Conservation (phyloP, 257 asterid genomes). For the Fraxinus excelsior region DNA sequence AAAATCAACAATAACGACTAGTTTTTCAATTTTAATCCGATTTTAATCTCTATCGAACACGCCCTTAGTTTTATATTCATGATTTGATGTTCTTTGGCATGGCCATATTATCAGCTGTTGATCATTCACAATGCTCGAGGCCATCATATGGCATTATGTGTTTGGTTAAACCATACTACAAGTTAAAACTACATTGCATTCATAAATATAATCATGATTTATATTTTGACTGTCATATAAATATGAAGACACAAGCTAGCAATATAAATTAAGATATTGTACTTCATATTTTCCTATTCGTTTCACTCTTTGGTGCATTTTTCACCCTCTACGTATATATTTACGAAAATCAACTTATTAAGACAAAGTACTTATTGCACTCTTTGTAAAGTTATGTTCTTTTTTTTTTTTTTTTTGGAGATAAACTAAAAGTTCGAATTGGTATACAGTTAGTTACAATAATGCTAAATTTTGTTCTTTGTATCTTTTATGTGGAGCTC, state of each 20-base stretch:
- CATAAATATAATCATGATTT: background rate
- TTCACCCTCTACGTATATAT: background rate
- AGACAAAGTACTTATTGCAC: background rate
- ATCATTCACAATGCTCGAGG: background rate
- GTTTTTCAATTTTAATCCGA: no score
- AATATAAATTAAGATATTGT: background rate
- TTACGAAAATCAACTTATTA: background rate
- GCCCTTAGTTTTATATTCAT: background rate
- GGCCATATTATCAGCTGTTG: background rate
- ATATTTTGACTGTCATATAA: background rate
- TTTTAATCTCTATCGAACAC: no score
- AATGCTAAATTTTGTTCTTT: no score
- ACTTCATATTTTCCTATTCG: background rate
- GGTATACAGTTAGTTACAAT: background rate
- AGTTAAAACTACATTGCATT: background rate
- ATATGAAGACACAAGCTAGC: background rate
- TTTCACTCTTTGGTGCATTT: background rate
- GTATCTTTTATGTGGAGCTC: no score
- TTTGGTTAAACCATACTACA: background rate
- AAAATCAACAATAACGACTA: no score
- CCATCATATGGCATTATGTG: background rate
- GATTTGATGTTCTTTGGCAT: background rate
- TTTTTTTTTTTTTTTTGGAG: no score
- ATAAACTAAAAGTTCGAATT: background rate
- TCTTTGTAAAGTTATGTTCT: no score